Evolutionary conservation across 1,139 yeast genomes (phyloP), one percentile per base, ranked within the genome.

Genomic region (Geotrichum klebahnii): DNA sequence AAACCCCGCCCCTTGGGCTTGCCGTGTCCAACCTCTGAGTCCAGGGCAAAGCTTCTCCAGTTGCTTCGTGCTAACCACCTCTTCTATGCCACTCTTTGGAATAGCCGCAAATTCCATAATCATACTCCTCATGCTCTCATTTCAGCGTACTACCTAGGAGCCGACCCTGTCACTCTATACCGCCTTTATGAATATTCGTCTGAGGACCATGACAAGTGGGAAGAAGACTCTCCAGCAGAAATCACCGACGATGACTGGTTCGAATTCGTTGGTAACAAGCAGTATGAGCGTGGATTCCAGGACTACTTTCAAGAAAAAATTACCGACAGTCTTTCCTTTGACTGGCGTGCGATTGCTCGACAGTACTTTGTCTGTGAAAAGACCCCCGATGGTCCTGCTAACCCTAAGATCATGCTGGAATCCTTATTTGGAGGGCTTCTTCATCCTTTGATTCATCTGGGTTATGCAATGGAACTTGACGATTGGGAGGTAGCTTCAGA

Each of bases 401-500:
- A 35, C 14, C 28, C 44, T 5, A 29, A 40, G 17, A 12, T 38
- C 10, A 24, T 66, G 43, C 51, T 59, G 12, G 49, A 55, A 4
- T 64, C 61, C 5, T 37, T 65, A 16, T 50, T 56, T 16, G 60
- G 62, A 5, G 68, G 68, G 0, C 41, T 61, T 43, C 49, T 58
- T 4, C 70, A 66, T 48, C 66, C 69, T 1, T 38, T 67, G 50
- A 67, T 67, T 42, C 70, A 66, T 43, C 48, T 66, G 32, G 69
- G 67, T 20, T 67, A 66, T 44, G 70, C 70, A 1, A 54, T 58
- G 28, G 70, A 67, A 43, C 39, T 60, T 10, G 64, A 66, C 40
- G 61, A 60, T 40, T 57, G 62, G 19, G 57, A 58, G 20, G 46
- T 67, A 10, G 70, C 67, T 0, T 53, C 60, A 6, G 71, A 67